Conservation (phyloP, 352 stramenopile species). For the Aphanomyces invadans region DNA sequence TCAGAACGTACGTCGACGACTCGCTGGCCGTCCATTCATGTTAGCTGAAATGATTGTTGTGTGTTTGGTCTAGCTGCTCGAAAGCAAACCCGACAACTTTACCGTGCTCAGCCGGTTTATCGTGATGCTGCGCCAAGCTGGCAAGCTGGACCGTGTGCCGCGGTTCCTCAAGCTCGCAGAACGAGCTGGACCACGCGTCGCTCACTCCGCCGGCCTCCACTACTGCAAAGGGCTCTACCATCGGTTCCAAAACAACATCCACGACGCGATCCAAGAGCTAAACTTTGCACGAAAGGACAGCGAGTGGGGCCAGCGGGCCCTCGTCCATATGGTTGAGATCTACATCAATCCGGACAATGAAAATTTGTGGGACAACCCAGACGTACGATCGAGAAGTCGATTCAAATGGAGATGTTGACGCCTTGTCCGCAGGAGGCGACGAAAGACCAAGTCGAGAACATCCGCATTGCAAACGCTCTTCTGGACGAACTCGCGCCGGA, state of each 20-base stretch:
- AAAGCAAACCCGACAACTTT: conserved; percentile 87
- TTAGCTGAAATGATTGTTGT: background rate
- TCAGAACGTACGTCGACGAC: conserved; percentile 27
- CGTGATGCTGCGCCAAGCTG: conserved; percentile 73
- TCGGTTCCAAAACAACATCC: conserved; percentile 85
- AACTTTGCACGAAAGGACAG: conserved; percentile 84
- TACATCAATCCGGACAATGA: conserved; percentile 92
- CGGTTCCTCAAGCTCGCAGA: conserved; percentile 82
- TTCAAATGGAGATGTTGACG: too few relatives aligned
- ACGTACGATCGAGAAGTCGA: conserved; percentile 21
- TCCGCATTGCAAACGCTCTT: conserved; percentile 82
- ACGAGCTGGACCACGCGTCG: conserved; percentile 47
- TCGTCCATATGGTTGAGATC: conserved; percentile 92
- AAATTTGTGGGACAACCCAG: conserved; percentile 80
- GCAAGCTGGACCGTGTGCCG: conserved; percentile 68
- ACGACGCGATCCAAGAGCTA: conserved; percentile 86
- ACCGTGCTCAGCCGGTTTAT: conserved; percentile 83
- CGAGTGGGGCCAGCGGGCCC: conserved; percentile 78
- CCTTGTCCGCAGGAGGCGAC: conserved; percentile 38
- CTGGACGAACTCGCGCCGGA: conserved; percentile 70
- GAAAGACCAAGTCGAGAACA: conserved; percentile 76
- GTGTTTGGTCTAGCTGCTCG: conserved; percentile 84
- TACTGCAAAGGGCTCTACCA: conserved; percentile 89
- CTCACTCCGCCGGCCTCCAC: conserved; percentile 74
- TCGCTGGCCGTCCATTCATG: background rate